These are phyloP conservation scores for Filobasidium floriforme DNA, from an alignment of 768 basidiomycete species.

Conservation along the genomic window DNA sequence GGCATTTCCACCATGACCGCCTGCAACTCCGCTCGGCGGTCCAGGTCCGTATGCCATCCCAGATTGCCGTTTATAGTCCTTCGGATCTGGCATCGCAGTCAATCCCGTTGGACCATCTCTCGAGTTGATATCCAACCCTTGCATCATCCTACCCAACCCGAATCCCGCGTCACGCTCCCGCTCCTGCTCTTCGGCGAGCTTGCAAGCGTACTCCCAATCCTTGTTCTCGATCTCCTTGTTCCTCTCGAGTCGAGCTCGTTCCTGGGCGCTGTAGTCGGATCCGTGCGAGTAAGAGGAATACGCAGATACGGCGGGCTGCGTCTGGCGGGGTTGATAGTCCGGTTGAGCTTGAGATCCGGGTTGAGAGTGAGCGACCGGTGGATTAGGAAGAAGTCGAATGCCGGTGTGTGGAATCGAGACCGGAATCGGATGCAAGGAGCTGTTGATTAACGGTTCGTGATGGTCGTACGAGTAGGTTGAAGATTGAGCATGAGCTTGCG, in stretches of 20 bases:
- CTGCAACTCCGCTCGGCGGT: too few relatives aligned
- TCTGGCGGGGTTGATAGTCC: not conserved
- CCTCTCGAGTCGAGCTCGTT: not conserved
- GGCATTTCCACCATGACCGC: too few relatives aligned
- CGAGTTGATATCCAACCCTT: too few relatives aligned
- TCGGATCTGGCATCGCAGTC: slow-evolving; percentile 5
- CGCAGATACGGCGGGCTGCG: too few relatives aligned
- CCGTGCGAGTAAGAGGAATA: not conserved
- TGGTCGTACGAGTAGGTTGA: too few relatives aligned
- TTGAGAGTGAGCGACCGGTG: not conserved
- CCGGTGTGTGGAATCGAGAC: not conserved
- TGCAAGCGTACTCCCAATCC: not conserved
- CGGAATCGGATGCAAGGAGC: not conserved
- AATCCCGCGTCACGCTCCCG: not conserved
- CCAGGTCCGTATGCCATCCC: too few relatives aligned
- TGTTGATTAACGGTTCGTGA: too few relatives aligned
- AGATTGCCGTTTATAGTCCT: not conserved
- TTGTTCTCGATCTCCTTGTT: not conserved
- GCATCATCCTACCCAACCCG: not conserved
- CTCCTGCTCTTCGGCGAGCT: not conserved
- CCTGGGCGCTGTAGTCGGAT: not conserved
- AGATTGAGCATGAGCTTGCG: too few relatives aligned
- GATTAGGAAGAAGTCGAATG: not conserved
- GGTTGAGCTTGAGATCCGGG: not conserved
- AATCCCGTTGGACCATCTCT: too few relatives aligned